Base-by-base conservation (phyloP, 805 yeast genomes). In the Lachancea cidri region DNA sequence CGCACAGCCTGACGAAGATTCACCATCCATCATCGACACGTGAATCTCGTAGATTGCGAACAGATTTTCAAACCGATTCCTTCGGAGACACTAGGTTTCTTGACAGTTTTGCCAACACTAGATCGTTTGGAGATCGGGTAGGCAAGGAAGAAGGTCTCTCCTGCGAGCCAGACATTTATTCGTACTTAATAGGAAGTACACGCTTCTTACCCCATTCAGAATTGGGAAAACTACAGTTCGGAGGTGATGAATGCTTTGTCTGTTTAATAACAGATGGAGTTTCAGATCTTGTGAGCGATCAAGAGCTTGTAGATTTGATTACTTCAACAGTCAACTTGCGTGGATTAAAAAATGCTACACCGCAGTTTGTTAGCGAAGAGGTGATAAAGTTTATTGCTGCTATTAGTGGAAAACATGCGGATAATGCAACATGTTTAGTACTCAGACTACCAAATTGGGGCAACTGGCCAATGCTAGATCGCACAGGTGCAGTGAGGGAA, bases 341-440 rank as follows among this genome's bases (percentile, higher is more conserved):
- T 38, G 94, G 95, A n/a, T 71, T 77, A 17, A 69, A 72, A 20
- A 62, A 68, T 22, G 95, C 95, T 3, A 77, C 88, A 0, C 96
- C 98, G 1, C 95, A 86, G 53, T 74, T 68, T 34, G 86, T 94
- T 29, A 89, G 97, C 0, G 79, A 77, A 45, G 97, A 89, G 58
- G 84, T 93, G 15, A 77, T 91, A 9, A 74, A 80, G 52, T 93
- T 81, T 59, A 83, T 88, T 8, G 88, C 83, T 57, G 85, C 85
- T 32, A 74, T 89, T 6, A 95, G 95, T 11, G 93, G 95, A 2
- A 58, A 46, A 44, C 55, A 58, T 22, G 88, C 86, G 54, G 98
- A 93, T 60, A 93, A 93, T 64, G 95, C 98, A n/a, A 87, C 97
- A 2, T 87, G 96, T 58, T 55, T 83, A 47, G 85, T 93, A 4